A percentile compares a stretch with the other conserved stretches of the same genome.
Evolutionary conservation across 345 rosid genomes (phyloP).

Genomic region (Eucalyptus viminalis): DNA sequence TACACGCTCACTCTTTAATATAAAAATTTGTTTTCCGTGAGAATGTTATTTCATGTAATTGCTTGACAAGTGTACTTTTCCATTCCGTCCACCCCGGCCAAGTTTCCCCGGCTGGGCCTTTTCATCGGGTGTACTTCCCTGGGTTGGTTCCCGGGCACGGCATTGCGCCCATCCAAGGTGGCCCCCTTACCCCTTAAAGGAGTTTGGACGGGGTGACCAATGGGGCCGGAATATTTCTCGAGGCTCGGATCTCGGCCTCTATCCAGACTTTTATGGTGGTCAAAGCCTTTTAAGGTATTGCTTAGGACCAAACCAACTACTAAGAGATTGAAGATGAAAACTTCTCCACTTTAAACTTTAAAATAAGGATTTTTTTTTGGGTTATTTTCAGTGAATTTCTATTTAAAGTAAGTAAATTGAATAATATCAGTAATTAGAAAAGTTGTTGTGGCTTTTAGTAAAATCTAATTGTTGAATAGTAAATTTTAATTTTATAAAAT

Average conservation of each 20-base stretch:
- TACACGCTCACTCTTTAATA: not conserved
- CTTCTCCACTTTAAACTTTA: not conserved
- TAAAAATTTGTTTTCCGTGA: not conserved
- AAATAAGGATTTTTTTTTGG: not conserved
- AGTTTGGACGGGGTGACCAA: too few relatives aligned
- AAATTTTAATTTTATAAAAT: not conserved
- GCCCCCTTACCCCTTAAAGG: too few relatives aligned
- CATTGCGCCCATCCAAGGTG: too few relatives aligned
- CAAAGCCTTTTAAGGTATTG: too few relatives aligned
- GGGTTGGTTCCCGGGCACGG: too few relatives aligned
- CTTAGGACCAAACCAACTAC: not conserved
- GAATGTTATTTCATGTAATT: not conserved
- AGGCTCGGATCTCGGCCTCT: too few relatives aligned
- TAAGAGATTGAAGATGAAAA: not conserved
- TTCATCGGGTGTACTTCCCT: too few relatives aligned
- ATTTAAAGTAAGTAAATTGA: not conserved
- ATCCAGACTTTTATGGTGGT: too few relatives aligned
- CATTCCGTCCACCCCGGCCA: too few relatives aligned
- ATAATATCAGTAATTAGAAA: not conserved
- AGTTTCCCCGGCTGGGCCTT: too few relatives aligned
- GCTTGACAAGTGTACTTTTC: not conserved
- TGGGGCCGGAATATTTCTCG: too few relatives aligned
- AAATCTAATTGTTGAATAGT: not conserved
- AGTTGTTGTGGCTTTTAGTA: fast-evolving
- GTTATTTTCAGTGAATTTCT: not conserved